A percentile compares a stretch with the other conserved stretches of the same genome.
Evolutionary conservation across 306 rosid species (phyloP).

Genomic region (Quercus variabilis): DNA sequence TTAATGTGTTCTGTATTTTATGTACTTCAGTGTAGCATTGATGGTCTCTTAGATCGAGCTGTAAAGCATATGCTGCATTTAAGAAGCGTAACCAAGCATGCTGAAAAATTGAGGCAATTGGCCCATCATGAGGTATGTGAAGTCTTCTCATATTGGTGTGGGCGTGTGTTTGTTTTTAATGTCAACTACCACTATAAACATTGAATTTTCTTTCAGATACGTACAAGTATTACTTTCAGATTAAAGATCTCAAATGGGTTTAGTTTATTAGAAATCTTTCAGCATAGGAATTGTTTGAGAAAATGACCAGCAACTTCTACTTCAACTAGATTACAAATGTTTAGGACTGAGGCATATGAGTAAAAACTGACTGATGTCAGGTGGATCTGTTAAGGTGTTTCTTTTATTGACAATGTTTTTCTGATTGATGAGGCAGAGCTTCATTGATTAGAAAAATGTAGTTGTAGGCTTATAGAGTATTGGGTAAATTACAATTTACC

Average conservation of each 20-base stretch:
- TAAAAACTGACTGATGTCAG: not conserved
- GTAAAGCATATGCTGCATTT: slow-evolving; percentile 76
- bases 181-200: not conserved
- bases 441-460: not conserved
- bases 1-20: not conserved
- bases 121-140: slow-evolving; percentile 43
- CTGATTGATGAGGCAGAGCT: not conserved
- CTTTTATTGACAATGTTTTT: not conserved
- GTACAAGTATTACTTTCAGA: not conserved
- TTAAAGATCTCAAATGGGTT: not conserved
- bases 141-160: not conserved
- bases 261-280: not conserved
- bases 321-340: not conserved
- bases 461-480: too few relatives aligned
- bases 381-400: not conserved
- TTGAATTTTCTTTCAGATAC: not conserved
- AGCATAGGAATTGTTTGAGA: not conserved
- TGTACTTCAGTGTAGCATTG: slow-evolving; percentile 83
- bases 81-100: slow-evolving; percentile 54
- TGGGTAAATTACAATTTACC: too few relatives aligned
- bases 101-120: slow-evolving; percentile 57
- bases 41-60: slow-evolving; percentile 76
- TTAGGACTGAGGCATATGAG: not conserved
- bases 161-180: not conserved
- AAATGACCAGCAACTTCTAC: not conserved